Evolutionary conservation across 2,329 filamentous ascomycete genomes (phyloP).

Genomic region (Penicillium psychrosexuale): DNA sequence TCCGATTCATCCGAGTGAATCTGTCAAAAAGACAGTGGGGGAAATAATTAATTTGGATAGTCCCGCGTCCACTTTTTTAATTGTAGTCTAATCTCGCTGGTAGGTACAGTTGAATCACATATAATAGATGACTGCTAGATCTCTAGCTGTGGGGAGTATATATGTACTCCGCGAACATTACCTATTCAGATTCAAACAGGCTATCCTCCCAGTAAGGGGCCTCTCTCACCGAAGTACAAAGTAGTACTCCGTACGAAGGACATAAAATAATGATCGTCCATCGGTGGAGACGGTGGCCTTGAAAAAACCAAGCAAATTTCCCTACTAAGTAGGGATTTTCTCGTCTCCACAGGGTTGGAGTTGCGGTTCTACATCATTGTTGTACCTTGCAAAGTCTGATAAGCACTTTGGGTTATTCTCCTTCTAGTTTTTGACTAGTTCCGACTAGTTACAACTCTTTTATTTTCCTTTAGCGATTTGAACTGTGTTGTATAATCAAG

Average conservation of each 20-base stretch:
- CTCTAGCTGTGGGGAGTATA: background rate
- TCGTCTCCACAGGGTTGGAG: background rate
- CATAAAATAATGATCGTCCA: background rate
- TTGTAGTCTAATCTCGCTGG: background rate
- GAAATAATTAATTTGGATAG: background rate
- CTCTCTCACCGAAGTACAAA: background rate
- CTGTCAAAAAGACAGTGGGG: background rate
- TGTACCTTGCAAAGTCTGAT: background rate
- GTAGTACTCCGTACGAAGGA: background rate
- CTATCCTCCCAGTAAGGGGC: background rate
- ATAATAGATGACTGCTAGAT: too few relatives aligned
- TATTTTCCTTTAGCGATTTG: too few relatives aligned
- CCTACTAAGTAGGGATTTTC: background rate
- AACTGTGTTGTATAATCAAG: background rate
- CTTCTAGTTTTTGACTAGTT: background rate
- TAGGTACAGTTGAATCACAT: too few relatives aligned
- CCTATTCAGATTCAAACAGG: background rate
- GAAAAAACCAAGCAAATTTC: background rate
- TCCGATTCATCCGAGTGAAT: background rate
- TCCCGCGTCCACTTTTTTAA: background rate
- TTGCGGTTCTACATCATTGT: background rate
- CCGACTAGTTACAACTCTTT: too few relatives aligned
- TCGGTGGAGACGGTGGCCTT: background rate
- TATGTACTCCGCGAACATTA: background rate
- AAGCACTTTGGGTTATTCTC: background rate